A percentile compares a stretch with the other conserved stretches of the same genome.
phyloP scores from a whole-genome alignment of 495 filamentous ascomycete genomes.

The Daldinia grandis region DNA sequence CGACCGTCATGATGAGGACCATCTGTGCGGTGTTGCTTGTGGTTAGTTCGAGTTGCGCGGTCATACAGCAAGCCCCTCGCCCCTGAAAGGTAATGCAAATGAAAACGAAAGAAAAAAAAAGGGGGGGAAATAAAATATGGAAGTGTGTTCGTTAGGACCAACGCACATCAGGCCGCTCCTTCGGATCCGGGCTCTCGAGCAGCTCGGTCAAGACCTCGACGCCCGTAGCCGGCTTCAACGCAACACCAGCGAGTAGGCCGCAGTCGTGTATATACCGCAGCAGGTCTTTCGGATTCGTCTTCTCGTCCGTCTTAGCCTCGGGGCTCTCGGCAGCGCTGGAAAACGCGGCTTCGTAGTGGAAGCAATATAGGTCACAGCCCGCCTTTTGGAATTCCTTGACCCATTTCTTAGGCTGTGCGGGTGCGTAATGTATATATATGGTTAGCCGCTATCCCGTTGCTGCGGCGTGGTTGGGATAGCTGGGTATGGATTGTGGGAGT shows the following conservation, averaged over 20 bases:
- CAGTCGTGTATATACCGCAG: slow-evolving; percentile 88
- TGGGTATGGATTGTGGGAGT: background rate
- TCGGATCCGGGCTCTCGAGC: slow-evolving; percentile 71
- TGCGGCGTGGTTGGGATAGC: background rate
- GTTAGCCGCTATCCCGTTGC: background rate
- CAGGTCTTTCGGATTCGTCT: slow-evolving; percentile 82
- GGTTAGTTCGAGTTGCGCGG: background rate
- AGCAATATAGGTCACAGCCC: slow-evolving; percentile 97
- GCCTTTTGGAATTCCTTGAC: slow-evolving; percentile 91
- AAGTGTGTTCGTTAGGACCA: background rate
- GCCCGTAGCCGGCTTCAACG: slow-evolving; percentile 90
- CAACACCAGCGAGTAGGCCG: slow-evolving; percentile 91
- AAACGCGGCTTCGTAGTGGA: slow-evolving; percentile 98
- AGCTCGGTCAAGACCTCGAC: slow-evolving; percentile 93
- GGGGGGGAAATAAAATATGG: background rate
- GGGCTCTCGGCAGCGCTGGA: slow-evolving; percentile 85
- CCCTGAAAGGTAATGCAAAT: too few species aligned
- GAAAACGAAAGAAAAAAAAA: background rate
- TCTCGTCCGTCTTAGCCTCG: slow-evolving; percentile 66
- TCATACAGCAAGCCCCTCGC: background rate
- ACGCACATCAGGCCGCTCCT: slow-evolving; percentile 90
- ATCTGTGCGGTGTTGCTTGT: slow-evolving; percentile 65
- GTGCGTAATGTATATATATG: background rate
- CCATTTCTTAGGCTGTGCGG: slow-evolving; percentile 96
- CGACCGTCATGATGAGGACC: slow-evolving; percentile 98